These are phyloP conservation scores for Pezizomycotina sp. DNA, from an alignment of 2,329 filamentous ascomycete species.

Conservation along the genomic window DNA sequence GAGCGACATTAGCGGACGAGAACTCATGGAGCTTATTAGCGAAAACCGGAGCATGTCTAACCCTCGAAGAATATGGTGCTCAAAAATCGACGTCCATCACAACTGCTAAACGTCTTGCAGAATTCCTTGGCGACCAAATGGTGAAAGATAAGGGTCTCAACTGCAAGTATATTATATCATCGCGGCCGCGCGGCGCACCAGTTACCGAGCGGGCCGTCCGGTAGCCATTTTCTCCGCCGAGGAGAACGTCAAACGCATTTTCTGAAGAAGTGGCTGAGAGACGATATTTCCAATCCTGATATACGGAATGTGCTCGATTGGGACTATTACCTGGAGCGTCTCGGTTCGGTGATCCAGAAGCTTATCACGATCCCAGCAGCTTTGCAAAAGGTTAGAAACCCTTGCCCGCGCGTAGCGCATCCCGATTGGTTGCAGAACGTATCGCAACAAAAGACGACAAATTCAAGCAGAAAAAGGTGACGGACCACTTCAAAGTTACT, in stretches of 20 bases:
- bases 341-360: conserved; percentile 96
- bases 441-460: conserved; percentile 94
- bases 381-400: conserved; percentile 84
- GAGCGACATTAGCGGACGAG: conserved; percentile 79
- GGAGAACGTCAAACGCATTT: conserved; percentile 73
- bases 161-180: conserved; percentile 98
- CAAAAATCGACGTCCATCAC: conserved; percentile 99
- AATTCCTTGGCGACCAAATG: conserved; percentile 97
- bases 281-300: conserved; percentile 81
- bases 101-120: conserved; percentile 80
- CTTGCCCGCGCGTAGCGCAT: conserved; percentile 80
- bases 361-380: conserved; percentile 96
- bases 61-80: conserved; percentile 80
- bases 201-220: conserved; percentile 90
- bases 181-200: conserved; percentile 68
- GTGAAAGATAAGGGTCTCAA: conserved; percentile 97
- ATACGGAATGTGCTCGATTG: conserved; percentile 82
- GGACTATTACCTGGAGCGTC: conserved; percentile 90
- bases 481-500: conserved; percentile 54
- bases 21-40: conserved; percentile 97
- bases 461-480: conserved; percentile 98
- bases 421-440: conserved; percentile 88
- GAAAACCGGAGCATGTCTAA: conserved; percentile 98
- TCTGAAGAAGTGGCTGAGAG: conserved; percentile 85
- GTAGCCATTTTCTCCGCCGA: conserved; percentile 96